Conservation (phyloP, 1,284 basidiomycete species). For the Leccinum ponderosum region DNA sequence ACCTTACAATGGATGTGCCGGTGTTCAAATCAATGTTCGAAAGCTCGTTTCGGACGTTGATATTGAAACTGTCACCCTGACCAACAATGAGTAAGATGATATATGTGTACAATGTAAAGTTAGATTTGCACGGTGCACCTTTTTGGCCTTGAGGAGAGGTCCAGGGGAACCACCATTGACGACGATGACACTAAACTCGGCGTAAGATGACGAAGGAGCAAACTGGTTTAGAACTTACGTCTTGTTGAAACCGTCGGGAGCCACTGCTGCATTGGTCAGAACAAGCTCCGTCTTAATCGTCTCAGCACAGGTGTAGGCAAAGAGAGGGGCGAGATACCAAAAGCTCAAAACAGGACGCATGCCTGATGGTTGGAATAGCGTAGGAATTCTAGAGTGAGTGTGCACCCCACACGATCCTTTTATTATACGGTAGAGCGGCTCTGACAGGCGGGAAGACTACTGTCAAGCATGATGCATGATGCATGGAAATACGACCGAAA, state of each 20-base stretch:
- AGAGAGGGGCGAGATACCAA: slow-evolving; percentile 12
- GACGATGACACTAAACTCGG: slow-evolving; percentile 21
- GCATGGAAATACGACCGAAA: not conserved
- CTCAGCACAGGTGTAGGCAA: slow-evolving; percentile 11
- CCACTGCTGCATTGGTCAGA: slow-evolving; percentile 30
- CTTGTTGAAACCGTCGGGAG: slow-evolving; percentile 36
- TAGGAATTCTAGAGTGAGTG: not conserved
- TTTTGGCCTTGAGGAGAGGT: slow-evolving; percentile 23
- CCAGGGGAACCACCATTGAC: slow-evolving; percentile 28
- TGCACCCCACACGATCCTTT: not conserved
- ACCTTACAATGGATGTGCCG: slow-evolving; percentile 32
- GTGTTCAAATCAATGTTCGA: slow-evolving; percentile 27
- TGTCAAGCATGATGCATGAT: not conserved
- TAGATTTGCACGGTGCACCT: slow-evolving; percentile 32
- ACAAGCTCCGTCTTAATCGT: slow-evolving; percentile 17
- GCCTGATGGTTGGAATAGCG: not conserved
- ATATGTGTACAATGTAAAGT: slow-evolving; percentile 25
- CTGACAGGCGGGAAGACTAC: not conserved
- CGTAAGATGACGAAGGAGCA: not conserved
- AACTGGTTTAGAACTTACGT: slow-evolving; percentile 4
- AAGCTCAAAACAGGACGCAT: slow-evolving; percentile 17
- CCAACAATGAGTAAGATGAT: slow-evolving; percentile 33
- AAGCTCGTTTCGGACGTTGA: slow-evolving; percentile 31
- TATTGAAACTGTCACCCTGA: slow-evolving; percentile 29
- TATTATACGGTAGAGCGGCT: not conserved